These are phyloP conservation scores for Capsicum pubescens DNA, from an alignment of 257 asterid genomes.

Conservation along the genomic window DNA sequence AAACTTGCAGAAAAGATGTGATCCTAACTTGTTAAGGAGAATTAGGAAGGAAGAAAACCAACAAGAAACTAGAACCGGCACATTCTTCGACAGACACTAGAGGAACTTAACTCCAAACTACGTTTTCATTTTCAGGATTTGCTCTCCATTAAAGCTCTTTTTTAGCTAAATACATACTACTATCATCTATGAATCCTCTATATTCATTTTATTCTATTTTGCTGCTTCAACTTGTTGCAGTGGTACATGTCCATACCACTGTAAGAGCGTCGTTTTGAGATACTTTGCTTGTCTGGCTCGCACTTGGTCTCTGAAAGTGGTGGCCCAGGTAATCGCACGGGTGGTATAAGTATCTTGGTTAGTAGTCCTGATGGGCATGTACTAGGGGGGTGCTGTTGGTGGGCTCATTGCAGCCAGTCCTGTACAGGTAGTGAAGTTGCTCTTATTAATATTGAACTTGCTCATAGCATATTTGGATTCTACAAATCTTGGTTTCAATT, in stretches of 20 bases:
- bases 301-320: conserved; percentile 69
- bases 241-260: too few species aligned
- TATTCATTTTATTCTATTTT: background rate
- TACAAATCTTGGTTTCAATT: background rate
- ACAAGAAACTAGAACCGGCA: conserved; percentile 9
- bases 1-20: background rate
- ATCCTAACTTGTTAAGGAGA: conserved; percentile 6
- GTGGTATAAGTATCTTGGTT: conserved; percentile 75
- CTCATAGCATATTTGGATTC: background rate
- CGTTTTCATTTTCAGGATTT: background rate
- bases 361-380: conserved; percentile 75
- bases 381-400: conserved; percentile 74
- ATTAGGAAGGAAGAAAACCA: background rate
- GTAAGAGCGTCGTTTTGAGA: conserved; percentile 83
- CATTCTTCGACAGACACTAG: background rate
- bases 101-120: conserved; percentile 3
- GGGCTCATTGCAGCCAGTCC: conserved; percentile 68
- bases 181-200: background rate
- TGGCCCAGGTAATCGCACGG: conserved; percentile 68
- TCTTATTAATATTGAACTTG: background rate
- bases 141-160: background rate
- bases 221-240: background rate
- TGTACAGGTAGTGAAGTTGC: conserved; percentile 55
- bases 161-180: background rate
- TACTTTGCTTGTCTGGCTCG: conserved; percentile 76